Conservation (phyloP, 164 flowering plant genomes). For the Tetracentron sinense region DNA sequence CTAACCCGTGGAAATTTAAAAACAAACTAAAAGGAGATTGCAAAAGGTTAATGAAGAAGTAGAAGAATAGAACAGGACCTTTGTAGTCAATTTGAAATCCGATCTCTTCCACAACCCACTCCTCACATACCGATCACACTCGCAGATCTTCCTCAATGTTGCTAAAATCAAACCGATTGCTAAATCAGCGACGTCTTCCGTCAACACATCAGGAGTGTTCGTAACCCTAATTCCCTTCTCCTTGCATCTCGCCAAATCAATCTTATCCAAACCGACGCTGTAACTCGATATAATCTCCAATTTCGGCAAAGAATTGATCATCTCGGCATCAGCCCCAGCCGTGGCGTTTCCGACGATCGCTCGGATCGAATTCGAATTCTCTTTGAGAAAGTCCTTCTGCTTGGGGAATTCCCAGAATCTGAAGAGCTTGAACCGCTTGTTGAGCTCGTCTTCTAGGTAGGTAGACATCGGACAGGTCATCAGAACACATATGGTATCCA, state of each 20-base stretch:
- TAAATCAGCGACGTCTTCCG: conserved; percentile 91
- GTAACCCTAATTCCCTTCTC: conserved; percentile 84
- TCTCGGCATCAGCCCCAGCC: conserved; percentile 55
- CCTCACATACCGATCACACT: conserved; percentile 44
- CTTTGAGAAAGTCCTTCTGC: conserved; percentile 27
- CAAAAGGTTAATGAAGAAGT: conserved; percentile 11
- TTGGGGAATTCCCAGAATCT: conserved; percentile 43
- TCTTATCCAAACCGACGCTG: conserved; percentile 85
- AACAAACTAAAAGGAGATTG: too few relatives aligned
- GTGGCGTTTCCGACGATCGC: conserved; percentile 70
- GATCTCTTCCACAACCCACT: conserved; percentile 43
- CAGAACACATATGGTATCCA: conserved; percentile 66
- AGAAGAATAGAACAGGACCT: conserved; percentile 36
- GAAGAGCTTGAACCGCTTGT: conserved; percentile 58
- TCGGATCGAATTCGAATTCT: conserved; percentile 43
- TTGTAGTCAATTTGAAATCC: conserved; percentile 47
- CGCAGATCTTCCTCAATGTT: conserved; percentile 42
- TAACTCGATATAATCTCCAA: conserved; percentile 74
- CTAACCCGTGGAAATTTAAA: too few relatives aligned
- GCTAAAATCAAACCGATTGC: conserved; percentile 73
- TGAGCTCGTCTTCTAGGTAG: conserved; percentile 64
- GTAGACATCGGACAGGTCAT: conserved; percentile 52
- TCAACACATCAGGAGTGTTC: conserved; percentile 88
- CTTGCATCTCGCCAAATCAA: conserved; percentile 72
- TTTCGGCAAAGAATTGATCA: conserved; percentile 67